These are phyloP conservation scores for Ceratobasidium theobromae DNA, from an alignment of 1,284 basidiomycete genomes.

Conservation along the genomic window DNA sequence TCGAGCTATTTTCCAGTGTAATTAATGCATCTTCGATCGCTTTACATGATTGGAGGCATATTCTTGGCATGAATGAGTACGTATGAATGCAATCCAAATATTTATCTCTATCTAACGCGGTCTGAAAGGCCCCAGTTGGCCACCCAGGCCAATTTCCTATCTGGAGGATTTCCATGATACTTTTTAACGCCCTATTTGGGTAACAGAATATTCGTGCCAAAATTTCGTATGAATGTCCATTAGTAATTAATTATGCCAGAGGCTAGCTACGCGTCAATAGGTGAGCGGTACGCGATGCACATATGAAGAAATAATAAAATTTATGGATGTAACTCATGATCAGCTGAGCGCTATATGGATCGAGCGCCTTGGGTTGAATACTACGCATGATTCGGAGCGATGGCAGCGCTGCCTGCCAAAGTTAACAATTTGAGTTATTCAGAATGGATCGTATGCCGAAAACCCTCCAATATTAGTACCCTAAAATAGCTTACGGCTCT, in stretches of 20 bases:
- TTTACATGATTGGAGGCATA: conserved; percentile 38
- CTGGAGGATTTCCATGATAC: conserved; percentile 53
- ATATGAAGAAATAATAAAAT: conserved; percentile 44
- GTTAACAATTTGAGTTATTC: conserved; percentile 20
- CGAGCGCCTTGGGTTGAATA: conserved; percentile 49
- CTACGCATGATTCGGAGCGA: conserved; percentile 53
- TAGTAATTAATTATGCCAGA: not conserved
- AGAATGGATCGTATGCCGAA: not conserved
- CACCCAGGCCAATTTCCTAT: conserved; percentile 45
- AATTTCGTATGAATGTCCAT: conserved; percentile 42
- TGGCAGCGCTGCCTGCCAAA: conserved; percentile 37
- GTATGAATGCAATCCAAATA: not conserved
- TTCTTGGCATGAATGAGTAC: conserved; percentile 46
- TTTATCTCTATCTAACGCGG: not conserved
- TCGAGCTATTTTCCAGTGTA: conserved; percentile 40
- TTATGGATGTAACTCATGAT: conserved; percentile 50
- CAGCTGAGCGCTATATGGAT: conserved; percentile 50
- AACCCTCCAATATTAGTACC: not conserved
- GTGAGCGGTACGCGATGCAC: conserved; percentile 43
- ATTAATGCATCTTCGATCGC: conserved; percentile 42
- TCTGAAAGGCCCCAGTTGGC: conserved; percentile 39
- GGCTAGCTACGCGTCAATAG: not conserved
- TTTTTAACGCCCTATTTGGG: conserved; percentile 56
- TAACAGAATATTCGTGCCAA: conserved; percentile 70
- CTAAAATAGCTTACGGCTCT: conserved; percentile 42